Evolutionary conservation across 2,329 filamentous ascomycete species (phyloP), one percentile per base, ranked within the genome.

Genomic region (Neurospora sp.): DNA sequence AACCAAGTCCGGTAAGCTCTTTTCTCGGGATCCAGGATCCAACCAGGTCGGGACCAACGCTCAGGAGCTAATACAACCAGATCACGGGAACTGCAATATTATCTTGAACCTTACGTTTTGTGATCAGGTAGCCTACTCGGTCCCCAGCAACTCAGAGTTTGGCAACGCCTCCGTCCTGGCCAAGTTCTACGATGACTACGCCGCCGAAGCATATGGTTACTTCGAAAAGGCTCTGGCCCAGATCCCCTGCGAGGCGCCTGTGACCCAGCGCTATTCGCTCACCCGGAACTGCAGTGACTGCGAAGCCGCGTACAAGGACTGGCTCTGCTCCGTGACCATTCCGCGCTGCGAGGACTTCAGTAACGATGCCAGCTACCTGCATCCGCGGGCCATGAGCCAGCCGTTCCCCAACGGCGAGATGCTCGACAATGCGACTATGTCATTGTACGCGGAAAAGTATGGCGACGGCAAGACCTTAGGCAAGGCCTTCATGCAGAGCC

Each of bases 261-360:
- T 86, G 1, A 89, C 90, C 40, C 88, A 91, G 15, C 87, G 87
- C 73, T 99, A 97, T 81, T 97, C 93, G 1, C 88, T 98, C 15
- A 91, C 88, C 1, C 87, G 89, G 57, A 87, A 81, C 74, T 99
- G 96, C 82, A 80, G 83, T 62, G 87, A 96, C 79, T 99, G 96
- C 80, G 87, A 84, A 17, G 77, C 78, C 0, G 92, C 93, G 8
- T 99, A 99, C 85, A 97, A 96, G 79, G 85, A 89, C 76, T 99
- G 96, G 96, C 89, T 99, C 23, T 99, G 96, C 82, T 91, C 92
- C 33, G 93, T 98, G 37, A 91, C 89, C 17, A 96, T 99, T 72
- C 96, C 96, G 1, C 91, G 94, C 38, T 99, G 96, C 82, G 90
- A 92, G 76, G 95, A 97, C 81, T 96, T 92, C 75, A 87, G 85